Evolutionary conservation across 2,329 filamentous ascomycete species (phyloP).

Genomic region (Tricladium varicosporioides): DNA sequence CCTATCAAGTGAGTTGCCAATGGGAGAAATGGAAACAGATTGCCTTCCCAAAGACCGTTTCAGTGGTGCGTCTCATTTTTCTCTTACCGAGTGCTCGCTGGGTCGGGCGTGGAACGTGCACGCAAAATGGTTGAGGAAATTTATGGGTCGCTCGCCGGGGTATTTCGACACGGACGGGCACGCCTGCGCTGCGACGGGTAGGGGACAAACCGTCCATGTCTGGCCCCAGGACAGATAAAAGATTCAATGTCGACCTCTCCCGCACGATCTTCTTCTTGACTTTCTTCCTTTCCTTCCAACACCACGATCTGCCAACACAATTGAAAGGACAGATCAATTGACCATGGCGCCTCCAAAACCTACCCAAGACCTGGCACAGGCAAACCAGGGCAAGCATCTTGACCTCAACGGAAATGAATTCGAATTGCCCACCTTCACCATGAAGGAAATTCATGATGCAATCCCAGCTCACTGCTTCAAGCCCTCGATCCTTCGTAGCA

Average conservation of each 20-base stretch:
- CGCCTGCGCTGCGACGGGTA: too few species aligned
- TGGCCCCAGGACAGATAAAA: too few species aligned
- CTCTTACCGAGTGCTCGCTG: not conserved
- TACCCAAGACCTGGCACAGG: constrained; percentile 44
- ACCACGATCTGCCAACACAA: too few species aligned
- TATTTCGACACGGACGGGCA: not conserved
- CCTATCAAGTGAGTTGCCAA: too few species aligned
- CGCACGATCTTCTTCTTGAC: too few species aligned
- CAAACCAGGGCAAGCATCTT: constrained; percentile 48
- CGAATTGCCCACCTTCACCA: constrained; percentile 34
- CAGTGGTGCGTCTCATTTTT: not conserved
- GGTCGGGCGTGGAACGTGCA: constrained; percentile 4
- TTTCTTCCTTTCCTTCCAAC: too few species aligned
- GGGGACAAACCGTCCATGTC: too few species aligned
- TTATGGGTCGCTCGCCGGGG: not conserved
- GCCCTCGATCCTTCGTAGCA: constrained; percentile 51
- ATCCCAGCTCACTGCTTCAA: constrained; percentile 64
- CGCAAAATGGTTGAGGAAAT: constrained; percentile 5
- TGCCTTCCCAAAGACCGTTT: too few species aligned
- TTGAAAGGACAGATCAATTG: too few species aligned
- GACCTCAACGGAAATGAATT: constrained; percentile 35
- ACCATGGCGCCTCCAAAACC: not conserved
- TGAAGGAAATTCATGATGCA: constrained; percentile 41
- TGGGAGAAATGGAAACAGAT: too few species aligned
- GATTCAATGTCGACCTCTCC: too few species aligned